Conservation (phyloP, 2,329 filamentous ascomycete species). For the Cytospora mali region DNA sequence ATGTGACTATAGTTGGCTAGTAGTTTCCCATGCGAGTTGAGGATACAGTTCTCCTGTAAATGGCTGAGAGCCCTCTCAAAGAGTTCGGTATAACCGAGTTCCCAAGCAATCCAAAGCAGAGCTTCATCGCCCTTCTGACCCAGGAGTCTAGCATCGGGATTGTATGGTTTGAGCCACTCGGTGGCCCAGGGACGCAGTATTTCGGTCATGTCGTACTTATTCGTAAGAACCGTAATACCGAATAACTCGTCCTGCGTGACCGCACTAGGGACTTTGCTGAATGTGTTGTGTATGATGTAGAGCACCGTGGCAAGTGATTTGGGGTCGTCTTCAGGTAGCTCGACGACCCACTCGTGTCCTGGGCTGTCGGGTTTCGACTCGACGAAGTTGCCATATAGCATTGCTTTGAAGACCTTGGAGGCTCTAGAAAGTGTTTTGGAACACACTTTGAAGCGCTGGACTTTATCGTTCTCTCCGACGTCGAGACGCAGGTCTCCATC, state of each 20-base stretch:
- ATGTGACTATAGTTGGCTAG: neutral
- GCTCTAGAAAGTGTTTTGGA: neutral
- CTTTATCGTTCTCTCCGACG: neutral
- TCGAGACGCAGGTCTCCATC: neutral
- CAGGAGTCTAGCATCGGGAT: neutral
- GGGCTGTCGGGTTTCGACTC: neutral
- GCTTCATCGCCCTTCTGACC: neutral
- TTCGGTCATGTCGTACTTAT: constrained; percentile 38
- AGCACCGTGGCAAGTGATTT: constrained; percentile 36
- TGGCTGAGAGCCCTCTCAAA: neutral
- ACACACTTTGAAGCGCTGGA: neutral
- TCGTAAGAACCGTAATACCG: constrained; percentile 34
- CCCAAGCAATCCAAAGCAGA: neutral
- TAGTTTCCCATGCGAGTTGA: neutral
- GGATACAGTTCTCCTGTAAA: neutral
- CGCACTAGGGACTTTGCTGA: constrained; percentile 33
- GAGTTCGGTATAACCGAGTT: neutral
- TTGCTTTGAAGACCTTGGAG: neutral
- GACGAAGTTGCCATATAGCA: neutral
- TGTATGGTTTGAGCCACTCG: neutral
- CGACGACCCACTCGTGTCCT: constrained; percentile 33
- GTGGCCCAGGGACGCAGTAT: neutral
- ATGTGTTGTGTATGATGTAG: constrained; percentile 37
- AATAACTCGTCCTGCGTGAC: constrained; percentile 34
- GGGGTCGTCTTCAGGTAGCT: constrained; percentile 38